Percentiles rank a stretch among this genome's conserved stretches.
Evolutionary conservation across 192 early-diverging fungal genomes (phyloP).

Genomic region (Blastocladiella britannica): DNA sequence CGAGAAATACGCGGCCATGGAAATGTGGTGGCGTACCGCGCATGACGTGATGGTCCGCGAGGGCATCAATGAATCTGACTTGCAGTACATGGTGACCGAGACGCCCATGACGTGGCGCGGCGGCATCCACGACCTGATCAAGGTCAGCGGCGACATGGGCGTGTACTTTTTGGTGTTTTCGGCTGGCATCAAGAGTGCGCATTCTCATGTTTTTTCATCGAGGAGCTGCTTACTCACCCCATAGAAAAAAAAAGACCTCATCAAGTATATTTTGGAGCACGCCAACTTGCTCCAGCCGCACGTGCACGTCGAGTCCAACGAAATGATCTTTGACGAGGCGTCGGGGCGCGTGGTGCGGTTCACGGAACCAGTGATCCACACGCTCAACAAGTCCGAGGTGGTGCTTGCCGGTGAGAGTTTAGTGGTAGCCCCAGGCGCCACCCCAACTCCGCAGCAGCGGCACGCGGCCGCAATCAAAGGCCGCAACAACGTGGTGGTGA

Average conservation of each 20-base stretch:
- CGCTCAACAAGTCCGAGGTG: constrained; percentile 49
- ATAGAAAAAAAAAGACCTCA: constrained; percentile 21
- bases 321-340: constrained; percentile 37
- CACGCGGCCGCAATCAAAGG: constrained; percentile 17
- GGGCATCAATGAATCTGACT: constrained; percentile 20
- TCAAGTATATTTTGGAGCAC: constrained; percentile 28
- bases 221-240: not conserved
- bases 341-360: constrained; percentile 31
- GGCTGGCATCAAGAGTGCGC: constrained; percentile 35
- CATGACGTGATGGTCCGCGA: constrained; percentile 29
- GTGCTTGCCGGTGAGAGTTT: constrained; percentile 20
- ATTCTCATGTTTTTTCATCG: not conserved
- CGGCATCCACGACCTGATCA: constrained; percentile 18
- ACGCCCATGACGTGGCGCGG: constrained; percentile 24
- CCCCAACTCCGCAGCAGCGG: not conserved
- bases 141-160: constrained; percentile 6
- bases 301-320: constrained; percentile 51
- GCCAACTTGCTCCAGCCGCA: constrained; percentile 19
- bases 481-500: constrained; percentile 36
- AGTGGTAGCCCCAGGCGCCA: not conserved
- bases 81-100: constrained; percentile 26
- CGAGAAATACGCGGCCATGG: constrained; percentile 44
- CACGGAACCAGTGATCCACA: constrained; percentile 42
- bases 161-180: constrained; percentile 51
- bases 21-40: constrained; percentile 48